Conservation (phyloP, 225 moss, liverwort and hornwort species). For the Polytrichum formosum region DNA sequence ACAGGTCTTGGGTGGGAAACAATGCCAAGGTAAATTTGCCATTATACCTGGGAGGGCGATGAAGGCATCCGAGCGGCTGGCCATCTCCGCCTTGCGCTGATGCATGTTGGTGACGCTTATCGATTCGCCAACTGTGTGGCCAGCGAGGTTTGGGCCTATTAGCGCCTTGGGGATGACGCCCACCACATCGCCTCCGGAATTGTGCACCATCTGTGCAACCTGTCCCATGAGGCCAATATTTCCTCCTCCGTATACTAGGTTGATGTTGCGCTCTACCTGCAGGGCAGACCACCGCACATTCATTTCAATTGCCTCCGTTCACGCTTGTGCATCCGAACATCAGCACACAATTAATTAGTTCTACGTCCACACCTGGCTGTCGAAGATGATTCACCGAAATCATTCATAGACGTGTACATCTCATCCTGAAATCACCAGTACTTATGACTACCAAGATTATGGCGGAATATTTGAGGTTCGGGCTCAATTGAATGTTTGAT, state of each 20-base stretch:
- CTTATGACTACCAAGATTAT: background rate
- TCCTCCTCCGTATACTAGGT: conserved; percentile 17
- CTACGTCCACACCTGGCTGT: too few species aligned
- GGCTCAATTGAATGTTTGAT: background rate
- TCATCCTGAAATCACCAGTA: background rate
- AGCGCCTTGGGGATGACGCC: conserved; percentile 2
- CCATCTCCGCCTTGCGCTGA: conserved; percentile 16
- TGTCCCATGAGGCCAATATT: conserved; percentile 17
- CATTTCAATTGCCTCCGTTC: too few species aligned
- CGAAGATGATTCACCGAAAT: too few species aligned
- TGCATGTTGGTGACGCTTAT: conserved; percentile 7
- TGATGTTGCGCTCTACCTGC: conserved; percentile 11
- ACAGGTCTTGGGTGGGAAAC: too few species aligned
- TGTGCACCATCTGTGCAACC: conserved; percentile 7
- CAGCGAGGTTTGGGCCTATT: background rate
- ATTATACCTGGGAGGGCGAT: conserved; percentile 27
- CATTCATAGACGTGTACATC: too few species aligned
- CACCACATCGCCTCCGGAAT: conserved; percentile 13
- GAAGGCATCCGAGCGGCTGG: conserved; percentile 8
- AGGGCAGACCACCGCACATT: background rate
- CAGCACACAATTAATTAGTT: too few species aligned
- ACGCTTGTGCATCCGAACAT: too few species aligned
- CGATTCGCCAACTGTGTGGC: conserved; percentile 1
- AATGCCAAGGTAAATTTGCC: background rate
- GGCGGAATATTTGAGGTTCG: background rate